These are phyloP conservation scores for Chrysoporthe austroafricana DNA, from an alignment of 2,329 filamentous ascomycete genomes.

Conservation along the genomic window DNA sequence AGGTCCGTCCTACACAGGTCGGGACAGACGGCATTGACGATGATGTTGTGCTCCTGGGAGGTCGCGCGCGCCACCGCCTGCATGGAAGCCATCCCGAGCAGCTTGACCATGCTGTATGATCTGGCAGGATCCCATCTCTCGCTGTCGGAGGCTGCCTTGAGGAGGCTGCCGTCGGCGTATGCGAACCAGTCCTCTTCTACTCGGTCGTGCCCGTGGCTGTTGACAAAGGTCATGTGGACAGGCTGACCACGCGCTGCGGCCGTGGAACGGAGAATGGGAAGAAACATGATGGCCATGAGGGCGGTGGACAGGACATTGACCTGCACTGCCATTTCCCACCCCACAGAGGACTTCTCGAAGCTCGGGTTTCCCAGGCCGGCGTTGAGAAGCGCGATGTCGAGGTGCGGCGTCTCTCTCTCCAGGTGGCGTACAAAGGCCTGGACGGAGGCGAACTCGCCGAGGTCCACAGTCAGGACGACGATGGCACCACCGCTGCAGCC, in stretches of 20 bases:
- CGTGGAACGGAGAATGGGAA: slow-evolving; percentile 11
- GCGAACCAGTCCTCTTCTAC: slow-evolving; percentile 11
- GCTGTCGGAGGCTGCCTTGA: slow-evolving; percentile 8
- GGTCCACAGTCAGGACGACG: slow-evolving; percentile 46
- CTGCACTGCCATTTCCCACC: slow-evolving; percentile 22
- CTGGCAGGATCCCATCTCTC: background rate
- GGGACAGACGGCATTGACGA: slow-evolving; percentile 16
- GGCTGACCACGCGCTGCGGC: background rate
- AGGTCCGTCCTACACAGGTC: slow-evolving; percentile 12
- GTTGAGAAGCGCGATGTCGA: slow-evolving; percentile 23
- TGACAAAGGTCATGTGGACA: slow-evolving; percentile 20
- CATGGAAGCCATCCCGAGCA: slow-evolving; percentile 11
- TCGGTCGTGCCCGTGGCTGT: slow-evolving; percentile 10
- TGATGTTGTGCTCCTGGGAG: background rate
- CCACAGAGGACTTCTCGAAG: slow-evolving; percentile 33
- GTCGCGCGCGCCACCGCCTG: slow-evolving; percentile 1
- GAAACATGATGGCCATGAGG: slow-evolving; percentile 15
- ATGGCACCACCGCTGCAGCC: slow-evolving; percentile 7
- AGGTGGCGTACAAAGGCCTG: slow-evolving; percentile 36
- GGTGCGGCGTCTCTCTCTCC: background rate
- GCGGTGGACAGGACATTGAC: slow-evolving; percentile 21
- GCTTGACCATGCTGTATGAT: slow-evolving; percentile 10
- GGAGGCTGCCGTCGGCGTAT: slow-evolving; percentile 1
- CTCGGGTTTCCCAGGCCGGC: slow-evolving; percentile 49
- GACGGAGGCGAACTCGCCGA: slow-evolving; percentile 45